Evolutionary conservation across 2,329 filamentous ascomycete genomes (phyloP), one percentile per base, ranked within the genome.

Genomic region (Sclerotinia borealis): DNA sequence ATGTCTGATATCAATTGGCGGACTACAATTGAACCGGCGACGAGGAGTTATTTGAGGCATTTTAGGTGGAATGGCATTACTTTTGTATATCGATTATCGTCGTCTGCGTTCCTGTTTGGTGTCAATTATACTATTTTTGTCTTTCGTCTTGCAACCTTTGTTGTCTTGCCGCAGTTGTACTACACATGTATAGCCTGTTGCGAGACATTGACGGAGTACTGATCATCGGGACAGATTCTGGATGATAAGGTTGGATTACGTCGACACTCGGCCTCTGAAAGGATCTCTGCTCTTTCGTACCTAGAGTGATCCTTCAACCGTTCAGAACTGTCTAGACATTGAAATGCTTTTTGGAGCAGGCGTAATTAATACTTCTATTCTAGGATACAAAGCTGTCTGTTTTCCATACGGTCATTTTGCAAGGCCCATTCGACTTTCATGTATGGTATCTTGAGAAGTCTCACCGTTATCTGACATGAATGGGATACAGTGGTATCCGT

Each of bases 1-100:
- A 25, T 45, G 9, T 7, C n/a, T 58, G 39, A 36, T 34, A 34
- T 22, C n/a, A 10, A 19, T 4, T 58, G 29, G 39, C 27, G 29
- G 11, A 56, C 25, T 9, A 25, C 29, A 25, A 58, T 47, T 43
- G 54, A 25, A 13, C 34, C 27, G 47, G 39, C 39, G 54, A 58
- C 54, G 25, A 58, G 54, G 54, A 58, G 54, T 58, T 58, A n/a
- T n/a, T n/a, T n/a, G n/a, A 17, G 39, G 39, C 19, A 58, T 58
- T 58, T 45, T 43, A 22, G n/a, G 54, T 45, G 39, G 29, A 25
- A 29, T n/a, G 54, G 39, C 39, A 58, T 29, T 22, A 41, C 39
- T 58, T 45, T 58, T 58, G 54, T 58, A 45, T 58, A 58, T 58
- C 27, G 19, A 55, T 25, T 19, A 45, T 22, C 27, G 15, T 34